Base-by-base conservation (phyloP, 2,329 filamentous ascomycete genomes). In the Monosporascus ibericus region DNA sequence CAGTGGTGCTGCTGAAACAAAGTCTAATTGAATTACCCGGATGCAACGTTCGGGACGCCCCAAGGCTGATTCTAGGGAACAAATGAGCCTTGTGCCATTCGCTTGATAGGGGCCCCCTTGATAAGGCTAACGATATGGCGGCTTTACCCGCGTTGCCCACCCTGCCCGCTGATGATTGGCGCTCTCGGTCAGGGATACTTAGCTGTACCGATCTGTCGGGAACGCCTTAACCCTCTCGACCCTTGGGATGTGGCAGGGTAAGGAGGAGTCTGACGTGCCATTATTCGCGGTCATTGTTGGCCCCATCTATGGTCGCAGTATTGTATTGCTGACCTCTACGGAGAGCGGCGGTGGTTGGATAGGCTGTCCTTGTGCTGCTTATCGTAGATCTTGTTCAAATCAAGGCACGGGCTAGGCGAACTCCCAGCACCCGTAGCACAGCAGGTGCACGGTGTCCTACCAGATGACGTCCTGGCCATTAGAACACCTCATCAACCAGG, bases 401-500 rank as follows among this genome's bases (percentile, higher is more conserved):
- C 42, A 46, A 27, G 24, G 25, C 17, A 46, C 18, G 17, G 42
- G n/a, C 11, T 18, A 30, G 42, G 14, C 42, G 42, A 25, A 46
- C 14, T 27, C 11, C 51, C 53, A 55, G 34, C 47, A 51, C 34
- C 5, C 14, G 53, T 58, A 17, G 50, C 48, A 55, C 51, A 36
- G 40, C 47, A 39, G 20, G 30, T 47, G 22, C 22, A 37, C 6
- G 25, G 42, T 46, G 14, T n/a, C 5, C 42, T 25, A 46, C 22
- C 6, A 18, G 42, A 30, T 25, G n/a, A 11, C 24, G 25, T 17
- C 20, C 24, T 30, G n/a, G 15, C 42, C 14, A 46, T 30, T 25
- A 46, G 25, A 30, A 27, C 22, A 30, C 42, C 42, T 22, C 24
- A 46, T 25, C 24, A 3, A 17, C 14, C 52, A 54, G 57, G 47